Conservation (phyloP, 495 filamentous ascomycete species). For the Tuber indicum region DNA sequence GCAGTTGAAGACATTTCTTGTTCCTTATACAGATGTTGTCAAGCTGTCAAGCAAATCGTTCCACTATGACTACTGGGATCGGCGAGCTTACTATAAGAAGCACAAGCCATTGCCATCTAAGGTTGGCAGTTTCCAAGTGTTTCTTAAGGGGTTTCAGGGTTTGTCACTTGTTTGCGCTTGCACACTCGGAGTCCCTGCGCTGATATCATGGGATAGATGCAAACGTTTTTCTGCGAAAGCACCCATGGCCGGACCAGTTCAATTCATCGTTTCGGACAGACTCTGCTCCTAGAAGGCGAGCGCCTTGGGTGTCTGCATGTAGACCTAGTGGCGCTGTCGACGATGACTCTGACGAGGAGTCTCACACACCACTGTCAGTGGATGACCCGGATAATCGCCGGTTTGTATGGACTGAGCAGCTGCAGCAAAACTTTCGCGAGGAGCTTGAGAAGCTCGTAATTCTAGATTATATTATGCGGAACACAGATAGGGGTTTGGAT, state of each 20-base stretch:
- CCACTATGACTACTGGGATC: conserved; percentile 96
- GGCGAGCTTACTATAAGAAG: conserved; percentile 77
- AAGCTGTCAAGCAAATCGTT: conserved; percentile 93
- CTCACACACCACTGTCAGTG: conserved; percentile 46
- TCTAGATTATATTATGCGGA: conserved; percentile 98
- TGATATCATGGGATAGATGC: conserved; percentile 54
- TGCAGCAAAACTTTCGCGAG: conserved; percentile 90
- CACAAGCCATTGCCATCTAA: conserved; percentile 85
- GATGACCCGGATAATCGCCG: conserved; percentile 49
- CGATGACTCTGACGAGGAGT: conserved; percentile 58
- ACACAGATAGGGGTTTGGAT: conserved; percentile 92
- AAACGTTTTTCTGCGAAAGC: conserved; percentile 85
- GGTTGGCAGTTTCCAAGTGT: conserved; percentile 93
- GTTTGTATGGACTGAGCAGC: conserved; percentile 79
- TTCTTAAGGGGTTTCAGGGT: conserved; percentile 83
- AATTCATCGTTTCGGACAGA: conserved; percentile 68
- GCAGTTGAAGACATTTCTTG: conserved; percentile 80
- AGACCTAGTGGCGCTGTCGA: conserved; percentile 63
- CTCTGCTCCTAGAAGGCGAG: conserved; percentile 63
- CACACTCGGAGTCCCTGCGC: not conserved
- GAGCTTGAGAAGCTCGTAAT: conserved; percentile 97
- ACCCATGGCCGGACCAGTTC: conserved; percentile 96
- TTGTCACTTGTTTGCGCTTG: not conserved
- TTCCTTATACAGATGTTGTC: conserved; percentile 94
- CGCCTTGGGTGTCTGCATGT: conserved; percentile 79